phyloP scores from a whole-genome alignment of 371 early-diverging fungal species.

The Mucor mucedo region DNA sequence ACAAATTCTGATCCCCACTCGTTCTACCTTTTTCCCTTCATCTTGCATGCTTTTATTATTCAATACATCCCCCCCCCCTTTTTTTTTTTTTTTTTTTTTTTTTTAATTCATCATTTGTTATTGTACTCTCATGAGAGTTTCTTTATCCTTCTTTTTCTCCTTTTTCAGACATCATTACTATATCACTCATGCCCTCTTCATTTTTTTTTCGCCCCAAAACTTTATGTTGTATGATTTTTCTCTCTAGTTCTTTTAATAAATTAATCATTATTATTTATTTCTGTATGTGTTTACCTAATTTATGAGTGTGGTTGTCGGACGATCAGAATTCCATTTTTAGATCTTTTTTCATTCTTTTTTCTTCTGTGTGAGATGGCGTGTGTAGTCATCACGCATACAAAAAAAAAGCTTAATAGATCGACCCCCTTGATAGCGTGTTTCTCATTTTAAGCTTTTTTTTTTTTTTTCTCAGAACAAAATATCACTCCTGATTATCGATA shows the following conservation, averaged over 20 bases:
- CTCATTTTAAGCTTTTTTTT: no score
- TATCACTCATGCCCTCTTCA: neutral
- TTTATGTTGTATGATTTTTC: neutral
- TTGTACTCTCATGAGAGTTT: neutral
- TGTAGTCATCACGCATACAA: no score
- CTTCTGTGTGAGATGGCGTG: no score
- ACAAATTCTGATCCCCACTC: neutral
- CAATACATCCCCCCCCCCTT: neutral
- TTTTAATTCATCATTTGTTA: neutral
- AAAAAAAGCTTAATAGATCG: no score
- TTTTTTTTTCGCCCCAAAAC: neutral
- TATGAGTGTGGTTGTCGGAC: no score
- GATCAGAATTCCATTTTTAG: no score
- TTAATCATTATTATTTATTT: neutral
- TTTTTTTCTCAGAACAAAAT: neutral
- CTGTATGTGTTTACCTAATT: no score
- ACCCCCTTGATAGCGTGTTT: no score
- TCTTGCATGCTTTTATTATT: neutral
- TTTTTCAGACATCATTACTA: conserved; percentile 6
- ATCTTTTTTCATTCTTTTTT: no score
- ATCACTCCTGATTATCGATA: neutral
- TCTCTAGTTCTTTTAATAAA: conserved; percentile 1
- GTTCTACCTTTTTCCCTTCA: neutral
- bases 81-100: neutral
- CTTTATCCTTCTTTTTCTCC: neutral